Evolutionary conservation across 106 monocot genomes (phyloP).

Genomic region (Agapanthus africanus): DNA sequence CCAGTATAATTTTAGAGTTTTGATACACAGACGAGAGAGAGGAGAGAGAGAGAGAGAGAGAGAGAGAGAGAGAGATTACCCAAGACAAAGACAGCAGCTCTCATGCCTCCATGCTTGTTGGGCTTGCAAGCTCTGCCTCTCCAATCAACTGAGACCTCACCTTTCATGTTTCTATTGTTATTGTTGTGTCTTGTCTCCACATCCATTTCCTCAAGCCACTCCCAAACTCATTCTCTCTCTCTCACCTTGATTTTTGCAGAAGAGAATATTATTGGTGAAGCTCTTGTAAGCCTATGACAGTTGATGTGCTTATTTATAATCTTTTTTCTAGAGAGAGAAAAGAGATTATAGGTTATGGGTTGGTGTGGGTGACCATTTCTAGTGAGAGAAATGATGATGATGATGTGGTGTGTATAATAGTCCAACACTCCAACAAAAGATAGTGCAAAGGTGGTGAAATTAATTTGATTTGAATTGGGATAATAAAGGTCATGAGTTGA

Average conservation of each 20-base stretch:
- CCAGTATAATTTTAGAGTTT: constrained; percentile 1
- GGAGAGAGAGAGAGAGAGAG: not conserved
- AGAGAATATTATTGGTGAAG: not conserved
- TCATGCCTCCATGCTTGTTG: constrained; percentile 71
- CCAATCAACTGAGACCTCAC: constrained; percentile 67
- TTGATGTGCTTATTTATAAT: constrained; percentile 50
- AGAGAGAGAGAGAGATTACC: constrained; percentile 31
- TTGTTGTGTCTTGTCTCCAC: too few relatives aligned
- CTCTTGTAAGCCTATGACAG: constrained; percentile 18
- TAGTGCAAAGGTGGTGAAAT: too few relatives aligned
- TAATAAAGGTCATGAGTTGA: too few relatives aligned
- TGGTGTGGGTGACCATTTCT: not conserved
- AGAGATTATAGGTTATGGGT: not conserved
- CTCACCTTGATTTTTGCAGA: too few relatives aligned
- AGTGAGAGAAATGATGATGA: constrained; percentile 1
- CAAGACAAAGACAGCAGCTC: constrained; percentile 62
- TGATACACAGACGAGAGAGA: not conserved
- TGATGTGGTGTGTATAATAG: constrained; percentile 13
- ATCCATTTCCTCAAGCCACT: constrained; percentile 18
- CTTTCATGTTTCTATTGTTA: too few relatives aligned
- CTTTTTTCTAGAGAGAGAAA: not conserved
- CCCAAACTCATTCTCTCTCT: too few relatives aligned
- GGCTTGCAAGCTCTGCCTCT: constrained; percentile 58
- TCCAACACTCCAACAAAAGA: too few relatives aligned
- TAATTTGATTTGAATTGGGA: too few relatives aligned